A percentile compares a stretch with the other conserved stretches of the same genome.
These are phyloP conservation scores for Teunomyces kruisii DNA, from an alignment of 805 yeast genomes.

Conservation along the genomic window DNA sequence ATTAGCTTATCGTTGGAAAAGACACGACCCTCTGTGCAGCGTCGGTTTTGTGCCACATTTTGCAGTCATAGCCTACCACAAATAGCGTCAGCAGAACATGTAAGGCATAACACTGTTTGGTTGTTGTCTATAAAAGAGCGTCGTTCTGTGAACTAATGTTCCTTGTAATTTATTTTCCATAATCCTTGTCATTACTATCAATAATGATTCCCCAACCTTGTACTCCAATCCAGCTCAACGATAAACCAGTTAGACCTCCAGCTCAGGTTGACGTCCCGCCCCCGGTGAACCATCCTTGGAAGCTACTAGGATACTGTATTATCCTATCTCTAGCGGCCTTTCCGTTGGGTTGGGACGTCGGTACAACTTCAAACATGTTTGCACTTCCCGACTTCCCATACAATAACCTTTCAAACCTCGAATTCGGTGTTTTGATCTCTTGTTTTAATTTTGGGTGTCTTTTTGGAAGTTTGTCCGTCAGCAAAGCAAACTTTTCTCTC, in stretches of 20 bases:
- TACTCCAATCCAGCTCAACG: neutral
- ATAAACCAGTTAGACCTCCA: neutral
- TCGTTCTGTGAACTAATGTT: neutral
- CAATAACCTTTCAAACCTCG: conserved; percentile 9
- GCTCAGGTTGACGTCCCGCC: neutral
- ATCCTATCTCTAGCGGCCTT: conserved; percentile 18
- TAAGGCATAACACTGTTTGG: neutral
- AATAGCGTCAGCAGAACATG: neutral
- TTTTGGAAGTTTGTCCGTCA: conserved; percentile 17
- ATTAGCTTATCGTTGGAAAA: neutral
- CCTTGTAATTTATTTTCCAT: neutral
- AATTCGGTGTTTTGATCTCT: conserved; percentile 20
- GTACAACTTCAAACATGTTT: conserved; percentile 18
- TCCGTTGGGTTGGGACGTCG: conserved; percentile 29
- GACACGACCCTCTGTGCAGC: neutral
- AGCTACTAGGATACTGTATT: conserved; percentile 4
- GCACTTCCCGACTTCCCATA: conserved; percentile 12
- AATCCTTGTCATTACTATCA: neutral
- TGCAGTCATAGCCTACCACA: conserved; percentile 6
- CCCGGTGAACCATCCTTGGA: neutral
- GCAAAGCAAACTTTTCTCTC: conserved; percentile 12
- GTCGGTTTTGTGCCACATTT: conserved; percentile 5
- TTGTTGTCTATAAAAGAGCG: neutral
- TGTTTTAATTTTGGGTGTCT: conserved; percentile 25
- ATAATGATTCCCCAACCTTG: neutral